Conservation (phyloP, 129 eudicot genomes). For the Centaurea solstitialis region DNA sequence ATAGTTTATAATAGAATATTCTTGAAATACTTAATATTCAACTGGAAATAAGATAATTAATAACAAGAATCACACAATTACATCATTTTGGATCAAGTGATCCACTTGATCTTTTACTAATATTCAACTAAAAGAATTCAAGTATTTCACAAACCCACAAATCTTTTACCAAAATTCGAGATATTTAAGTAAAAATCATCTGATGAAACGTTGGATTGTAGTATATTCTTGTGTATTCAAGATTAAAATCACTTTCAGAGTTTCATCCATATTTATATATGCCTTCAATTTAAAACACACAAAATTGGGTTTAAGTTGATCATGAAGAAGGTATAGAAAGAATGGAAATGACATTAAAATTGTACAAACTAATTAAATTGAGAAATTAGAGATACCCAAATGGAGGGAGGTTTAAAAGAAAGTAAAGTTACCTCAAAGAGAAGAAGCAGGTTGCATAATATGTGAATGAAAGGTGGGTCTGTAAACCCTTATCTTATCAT, state of each 20-base stretch:
- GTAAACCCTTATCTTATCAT: constrained; percentile 77
- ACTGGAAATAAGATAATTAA: background rate
- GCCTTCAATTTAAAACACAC: background rate
- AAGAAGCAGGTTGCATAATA: constrained; percentile 10
- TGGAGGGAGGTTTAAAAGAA: background rate
- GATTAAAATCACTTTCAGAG: background rate
- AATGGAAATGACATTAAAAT: too few relatives aligned
- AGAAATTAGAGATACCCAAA: constrained; percentile 8
- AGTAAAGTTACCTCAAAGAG: background rate
- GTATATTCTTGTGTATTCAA: background rate
- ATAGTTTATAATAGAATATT: background rate
- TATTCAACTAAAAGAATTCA: too few relatives aligned
- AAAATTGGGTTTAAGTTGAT: constrained; percentile 15
- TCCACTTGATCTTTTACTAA: background rate
- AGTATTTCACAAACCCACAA: too few relatives aligned
- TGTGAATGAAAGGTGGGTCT: constrained; percentile 80
- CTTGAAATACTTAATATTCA: background rate
- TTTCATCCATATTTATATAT: too few relatives aligned
- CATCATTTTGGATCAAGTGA: background rate
- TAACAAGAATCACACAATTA: background rate
- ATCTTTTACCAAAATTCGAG: too few relatives aligned
- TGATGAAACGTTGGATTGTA: too few relatives aligned
- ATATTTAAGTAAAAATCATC: too few relatives aligned
- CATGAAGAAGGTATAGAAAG: constrained; percentile 1
- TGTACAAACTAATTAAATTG: background rate